Conservation (phyloP, 2,329 filamentous ascomycete species). For the Monilinia aucupariae region DNA sequence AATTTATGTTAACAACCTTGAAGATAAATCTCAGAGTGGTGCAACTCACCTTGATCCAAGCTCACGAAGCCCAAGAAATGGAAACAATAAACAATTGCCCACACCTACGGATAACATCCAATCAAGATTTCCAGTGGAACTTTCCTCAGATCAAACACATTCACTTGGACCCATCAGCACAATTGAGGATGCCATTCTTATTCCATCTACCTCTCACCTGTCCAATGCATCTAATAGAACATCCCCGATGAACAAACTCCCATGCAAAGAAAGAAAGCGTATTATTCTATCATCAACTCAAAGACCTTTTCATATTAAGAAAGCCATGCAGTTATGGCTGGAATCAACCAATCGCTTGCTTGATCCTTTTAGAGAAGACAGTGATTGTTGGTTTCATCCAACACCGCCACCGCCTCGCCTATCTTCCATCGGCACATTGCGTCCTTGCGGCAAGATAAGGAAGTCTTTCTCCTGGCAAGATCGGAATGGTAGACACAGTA, state of each 20-base stretch:
- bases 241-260: not conserved
- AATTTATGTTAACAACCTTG: not conserved
- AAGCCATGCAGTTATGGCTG: conserved; percentile 24
- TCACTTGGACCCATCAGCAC: not conserved
- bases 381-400: conserved; percentile 30
- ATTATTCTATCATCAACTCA: conserved; percentile 20
- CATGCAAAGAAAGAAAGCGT: conserved; percentile 6
- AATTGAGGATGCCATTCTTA: not conserved
- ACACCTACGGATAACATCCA: not conserved
- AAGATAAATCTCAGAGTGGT: not conserved
- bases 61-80: too few species aligned
- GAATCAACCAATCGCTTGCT: conserved; percentile 20
- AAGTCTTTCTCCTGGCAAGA: conserved; percentile 24
- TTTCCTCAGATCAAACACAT: not conserved
- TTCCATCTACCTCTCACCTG: not conserved
- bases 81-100: not conserved
- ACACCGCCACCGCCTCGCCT: conserved; percentile 22
- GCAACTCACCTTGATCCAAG: not conserved
- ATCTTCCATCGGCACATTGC: conserved; percentile 15
- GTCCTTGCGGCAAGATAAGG: conserved; percentile 13
- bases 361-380: conserved; percentile 21
- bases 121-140: not conserved
- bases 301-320: conserved; percentile 18
- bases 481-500: conserved; percentile 14
- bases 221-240: not conserved